A percentile compares a stretch with the other conserved stretches of the same genome.
These are phyloP conservation scores for Wickerhamomyces hampshirensis DNA, from an alignment of 805 yeast genomes.

Conservation along the genomic window DNA sequence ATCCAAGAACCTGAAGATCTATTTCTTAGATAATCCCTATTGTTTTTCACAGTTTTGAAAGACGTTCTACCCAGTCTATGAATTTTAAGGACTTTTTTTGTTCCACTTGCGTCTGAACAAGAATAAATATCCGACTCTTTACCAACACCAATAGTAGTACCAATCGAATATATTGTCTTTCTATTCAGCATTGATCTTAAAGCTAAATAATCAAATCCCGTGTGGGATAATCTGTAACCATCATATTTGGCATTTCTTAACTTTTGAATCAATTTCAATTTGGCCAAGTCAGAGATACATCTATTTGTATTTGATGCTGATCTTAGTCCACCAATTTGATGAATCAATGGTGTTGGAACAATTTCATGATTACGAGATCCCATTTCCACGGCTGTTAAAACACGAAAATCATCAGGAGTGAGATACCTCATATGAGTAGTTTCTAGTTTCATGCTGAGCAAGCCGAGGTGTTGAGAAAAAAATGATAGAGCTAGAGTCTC, in stretches of 20 bases:
- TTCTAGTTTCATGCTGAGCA: constrained; percentile 74
- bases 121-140: constrained; percentile 94
- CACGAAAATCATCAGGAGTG: constrained; percentile 85
- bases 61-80: constrained; percentile 94
- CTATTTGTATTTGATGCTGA: constrained; percentile 73
- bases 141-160: constrained; percentile 91
- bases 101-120: constrained; percentile 63
- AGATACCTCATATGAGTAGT: constrained; percentile 91
- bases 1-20: constrained; percentile 85
- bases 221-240: constrained; percentile 84
- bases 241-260: constrained; percentile 91
- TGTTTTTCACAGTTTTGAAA: constrained; percentile 86
- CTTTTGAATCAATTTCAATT: constrained; percentile 69
- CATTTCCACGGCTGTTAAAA: constrained; percentile 80
- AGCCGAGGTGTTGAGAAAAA: background rate
- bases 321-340: constrained; percentile 71
- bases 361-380: constrained; percentile 93
- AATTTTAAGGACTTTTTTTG: constrained; percentile 74
- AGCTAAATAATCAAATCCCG: constrained; percentile 91
- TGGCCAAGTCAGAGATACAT: constrained; percentile 82
- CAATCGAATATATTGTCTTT: constrained; percentile 70
- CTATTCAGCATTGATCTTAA: constrained; percentile 76
- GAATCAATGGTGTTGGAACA: constrained; percentile 85
- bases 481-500: too few species aligned
- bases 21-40: constrained; percentile 80